Evolutionary conservation across 1,139 yeast species (phyloP), one percentile per base, ranked within the genome.

Genomic region (Magnusiomyces ingens): DNA sequence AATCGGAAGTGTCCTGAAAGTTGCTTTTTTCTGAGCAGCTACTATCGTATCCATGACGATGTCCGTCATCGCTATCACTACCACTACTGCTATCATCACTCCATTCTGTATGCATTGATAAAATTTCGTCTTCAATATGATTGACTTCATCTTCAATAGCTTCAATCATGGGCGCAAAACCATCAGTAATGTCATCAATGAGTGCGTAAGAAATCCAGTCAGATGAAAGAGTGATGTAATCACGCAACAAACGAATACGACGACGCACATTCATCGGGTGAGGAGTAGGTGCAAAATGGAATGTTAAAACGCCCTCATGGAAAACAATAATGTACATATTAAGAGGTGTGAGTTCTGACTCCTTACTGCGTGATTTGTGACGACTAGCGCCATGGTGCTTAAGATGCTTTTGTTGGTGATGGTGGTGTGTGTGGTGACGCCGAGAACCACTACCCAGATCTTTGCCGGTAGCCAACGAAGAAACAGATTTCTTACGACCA

Each of bases 201-300:
- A 93, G 74, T 0, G 99, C 99, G 71, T 93, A 93, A 2, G 96
- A 93, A 50, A 93, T 85, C 99, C 99, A 93, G 69, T 93, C 99
- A 0, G 97, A 82, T 1, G 94, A 81, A 3, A 93, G 96, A 1
- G 88, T 87, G 58, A 93, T 75, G 64, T 91, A 93, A 67, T 93
- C 99, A 58, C 85, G 79, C 59, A 93, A 76, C 59, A 93, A 74
- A 55, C 99, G 76, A 0, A 95, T 95, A 64, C 99, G 81, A 67
- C 98, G 79, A 62, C 99, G 79, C 42, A 93, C 99, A 66, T 93
- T 93, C 53, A 90, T 87, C 0, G 98, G 95, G 67, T 93, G 99
- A 1, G 97, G 96, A 0, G 98, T 89, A 6, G 96, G 90, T 12
- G 91, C 84, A 70, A 89, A 90, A 71, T 93, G 99, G 72, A 93